Evolutionary conservation across 2,329 filamentous ascomycete species (phyloP).

Genomic region (Elsinoe ampelina): DNA sequence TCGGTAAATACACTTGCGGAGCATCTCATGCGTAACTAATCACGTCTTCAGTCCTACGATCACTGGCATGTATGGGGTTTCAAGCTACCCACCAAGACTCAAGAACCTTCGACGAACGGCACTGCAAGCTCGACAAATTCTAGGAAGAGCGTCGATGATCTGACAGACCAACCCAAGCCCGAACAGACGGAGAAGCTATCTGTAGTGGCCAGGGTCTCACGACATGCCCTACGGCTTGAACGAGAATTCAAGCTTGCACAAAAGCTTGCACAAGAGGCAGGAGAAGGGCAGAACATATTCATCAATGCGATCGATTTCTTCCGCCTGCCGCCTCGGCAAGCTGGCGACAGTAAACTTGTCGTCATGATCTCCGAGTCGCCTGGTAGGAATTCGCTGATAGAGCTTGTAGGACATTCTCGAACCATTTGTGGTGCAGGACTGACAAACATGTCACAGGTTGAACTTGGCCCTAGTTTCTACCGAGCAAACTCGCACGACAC

Average conservation of each 20-base stretch:
- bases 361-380: constrained; percentile 75
- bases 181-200: neutral
- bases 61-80: constrained; percentile 58
- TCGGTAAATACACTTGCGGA: constrained; percentile 24
- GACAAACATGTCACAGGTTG: constrained; percentile 34
- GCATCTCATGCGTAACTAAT: neutral
- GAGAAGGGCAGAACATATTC: constrained; percentile 67
- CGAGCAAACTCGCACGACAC: constrained; percentile 15
- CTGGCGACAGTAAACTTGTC: constrained; percentile 61
- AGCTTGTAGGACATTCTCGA: constrained; percentile 34
- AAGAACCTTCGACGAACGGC: constrained; percentile 21
- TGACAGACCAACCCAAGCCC: constrained; percentile 25
- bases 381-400: constrained; percentile 61
- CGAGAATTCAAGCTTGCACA: constrained; percentile 75
- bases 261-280: constrained; percentile 33
- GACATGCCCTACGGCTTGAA: constrained; percentile 74
- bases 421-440: neutral
- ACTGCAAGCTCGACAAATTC: constrained; percentile 3
- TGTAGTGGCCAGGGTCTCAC: constrained; percentile 74
- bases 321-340: constrained; percentile 56
- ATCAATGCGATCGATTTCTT: constrained; percentile 72
- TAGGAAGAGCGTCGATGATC: constrained; percentile 21
- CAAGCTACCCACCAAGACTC: constrained; percentile 19
- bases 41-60: constrained; percentile 60
- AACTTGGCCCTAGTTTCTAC: constrained; percentile 59